Percentiles rank a stretch among this genome's conserved stretches.
Conservation (phyloP, 192 early-diverging fungal genomes). For the Phycomyces blakesleeanus region DNA sequence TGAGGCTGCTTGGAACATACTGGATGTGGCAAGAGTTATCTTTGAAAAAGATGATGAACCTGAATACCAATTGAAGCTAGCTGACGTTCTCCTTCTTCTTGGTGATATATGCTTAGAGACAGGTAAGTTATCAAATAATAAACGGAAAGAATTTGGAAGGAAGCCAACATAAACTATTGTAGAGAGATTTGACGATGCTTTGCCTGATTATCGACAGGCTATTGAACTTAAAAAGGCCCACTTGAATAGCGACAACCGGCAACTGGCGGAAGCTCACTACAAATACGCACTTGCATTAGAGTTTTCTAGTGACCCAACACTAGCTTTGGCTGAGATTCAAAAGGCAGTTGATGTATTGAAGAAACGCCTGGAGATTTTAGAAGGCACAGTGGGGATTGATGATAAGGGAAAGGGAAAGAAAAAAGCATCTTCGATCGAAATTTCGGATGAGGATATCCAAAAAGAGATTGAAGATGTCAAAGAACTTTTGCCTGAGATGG, state of each 20-base stretch:
- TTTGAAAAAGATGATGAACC: slow-evolving; percentile 53
- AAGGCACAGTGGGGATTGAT: slow-evolving; percentile 18
- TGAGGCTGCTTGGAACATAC: slow-evolving; percentile 76
- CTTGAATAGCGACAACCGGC: slow-evolving; percentile 48
- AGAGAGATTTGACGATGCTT: slow-evolving; percentile 68
- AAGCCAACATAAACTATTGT: slow-evolving; percentile 4
- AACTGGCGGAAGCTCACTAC: slow-evolving; percentile 69
- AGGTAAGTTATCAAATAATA: slow-evolving; percentile 42
- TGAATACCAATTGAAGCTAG: slow-evolving; percentile 48
- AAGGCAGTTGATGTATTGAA: slow-evolving; percentile 54
- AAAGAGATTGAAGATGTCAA: slow-evolving; percentile 60
- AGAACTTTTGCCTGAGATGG: slow-evolving; percentile 60
- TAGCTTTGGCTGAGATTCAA: slow-evolving; percentile 53
- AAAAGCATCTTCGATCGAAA: slow-evolving; percentile 3
- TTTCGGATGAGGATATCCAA: slow-evolving; percentile 25
- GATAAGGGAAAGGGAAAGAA: slow-evolving; percentile 45
- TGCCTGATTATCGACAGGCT: slow-evolving; percentile 54
- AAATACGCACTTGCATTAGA: slow-evolving; percentile 67
- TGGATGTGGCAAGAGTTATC: slow-evolving; percentile 82
- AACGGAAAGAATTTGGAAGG: slow-evolving; percentile 14
- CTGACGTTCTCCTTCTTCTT: slow-evolving; percentile 69
- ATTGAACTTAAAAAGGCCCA: slow-evolving; percentile 49
- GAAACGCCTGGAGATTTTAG: slow-evolving; percentile 42
- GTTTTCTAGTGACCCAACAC: slow-evolving; percentile 42
- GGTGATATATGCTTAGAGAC: slow-evolving; percentile 89